phyloP scores from a whole-genome alignment of 345 rosid species.

The Erysimum cheiranthoides region DNA sequence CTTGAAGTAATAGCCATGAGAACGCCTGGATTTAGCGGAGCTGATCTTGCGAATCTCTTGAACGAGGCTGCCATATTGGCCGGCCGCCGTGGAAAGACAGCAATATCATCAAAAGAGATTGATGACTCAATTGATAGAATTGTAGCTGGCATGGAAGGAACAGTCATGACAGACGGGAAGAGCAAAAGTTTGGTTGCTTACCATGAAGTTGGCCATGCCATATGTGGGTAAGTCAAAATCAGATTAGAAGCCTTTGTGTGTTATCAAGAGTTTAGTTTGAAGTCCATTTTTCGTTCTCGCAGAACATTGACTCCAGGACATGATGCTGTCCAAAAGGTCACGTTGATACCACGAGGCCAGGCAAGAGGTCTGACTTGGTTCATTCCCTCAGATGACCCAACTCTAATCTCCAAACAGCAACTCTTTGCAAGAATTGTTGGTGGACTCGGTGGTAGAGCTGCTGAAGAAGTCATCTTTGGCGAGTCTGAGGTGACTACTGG shows the following conservation, averaged over 20 bases:
- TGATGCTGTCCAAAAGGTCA: slow-evolving; percentile 75
- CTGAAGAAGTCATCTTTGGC: slow-evolving; percentile 80
- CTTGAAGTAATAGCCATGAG: slow-evolving; percentile 93
- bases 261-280: neutral
- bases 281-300: slow-evolving; percentile 16
- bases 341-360: slow-evolving; percentile 75
- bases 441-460: slow-evolving; percentile 80
- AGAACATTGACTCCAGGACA: slow-evolving; percentile 78
- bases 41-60: slow-evolving; percentile 97
- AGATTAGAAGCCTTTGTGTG: neutral
- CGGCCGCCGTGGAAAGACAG: slow-evolving; percentile 88
- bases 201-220: slow-evolving; percentile 97
- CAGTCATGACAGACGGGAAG: slow-evolving; percentile 98
- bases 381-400: slow-evolving; percentile 69
- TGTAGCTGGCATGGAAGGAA: slow-evolving; percentile 99
- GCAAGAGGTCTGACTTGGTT: slow-evolving; percentile 88
- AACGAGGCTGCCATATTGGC: slow-evolving; percentile 97
- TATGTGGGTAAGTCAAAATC: slow-evolving; percentile 75
- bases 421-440: slow-evolving; percentile 76
- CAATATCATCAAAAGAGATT: slow-evolving; percentile 85
- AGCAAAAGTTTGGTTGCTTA: slow-evolving; percentile 95
- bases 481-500: slow-evolving; percentile 79
- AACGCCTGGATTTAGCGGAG: slow-evolving; percentile 97
- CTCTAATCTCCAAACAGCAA: slow-evolving; percentile 65
- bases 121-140: slow-evolving; percentile 97